phyloP scores from a whole-genome alignment of 2,329 filamentous ascomycete genomes.

The Basipetospora chlamydospora region DNA sequence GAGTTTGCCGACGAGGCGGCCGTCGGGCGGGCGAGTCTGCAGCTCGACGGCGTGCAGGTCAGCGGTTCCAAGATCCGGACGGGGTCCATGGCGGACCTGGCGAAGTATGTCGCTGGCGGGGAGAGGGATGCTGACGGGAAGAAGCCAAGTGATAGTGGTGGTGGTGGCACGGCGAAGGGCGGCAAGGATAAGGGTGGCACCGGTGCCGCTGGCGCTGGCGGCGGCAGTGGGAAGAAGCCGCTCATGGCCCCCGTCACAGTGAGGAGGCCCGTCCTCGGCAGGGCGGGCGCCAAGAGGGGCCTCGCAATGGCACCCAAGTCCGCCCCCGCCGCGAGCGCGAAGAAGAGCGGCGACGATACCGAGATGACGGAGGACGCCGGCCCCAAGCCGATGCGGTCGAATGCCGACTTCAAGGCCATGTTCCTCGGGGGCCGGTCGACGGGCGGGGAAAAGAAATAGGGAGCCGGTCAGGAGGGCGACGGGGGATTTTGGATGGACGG shows the following conservation, averaged over 20 bases:
- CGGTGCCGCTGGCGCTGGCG: no score
- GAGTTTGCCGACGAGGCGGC: conserved; percentile 60
- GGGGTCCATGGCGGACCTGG: conserved; percentile 22
- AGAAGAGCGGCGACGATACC: conserved; percentile 14
- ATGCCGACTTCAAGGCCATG: conserved; percentile 44
- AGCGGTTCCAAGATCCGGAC: conserved; percentile 35
- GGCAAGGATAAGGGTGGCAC: not conserved
- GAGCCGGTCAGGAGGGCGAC: no score
- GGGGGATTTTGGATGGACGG: no score
- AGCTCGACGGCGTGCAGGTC: conserved; percentile 40
- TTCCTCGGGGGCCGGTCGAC: conserved; percentile 14
- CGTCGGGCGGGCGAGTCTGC: conserved; percentile 57
- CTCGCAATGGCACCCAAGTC: conserved; percentile 25
- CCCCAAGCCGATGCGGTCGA: conserved; percentile 29
- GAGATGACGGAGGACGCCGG: conserved; percentile 9
- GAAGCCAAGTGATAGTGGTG: not conserved
- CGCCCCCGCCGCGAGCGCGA: conserved; percentile 6
- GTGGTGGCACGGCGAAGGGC: not conserved
- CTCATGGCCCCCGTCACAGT: conserved; percentile 1
- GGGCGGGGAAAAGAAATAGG: not conserved
- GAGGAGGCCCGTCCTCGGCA: conserved; percentile 15
- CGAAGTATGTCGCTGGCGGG: not conserved
- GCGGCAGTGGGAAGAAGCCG: not conserved
- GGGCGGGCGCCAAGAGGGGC: conserved; percentile 13
- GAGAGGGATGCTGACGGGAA: not conserved